Evolutionary conservation across 2,329 filamentous ascomycete species (phyloP), one percentile per base, ranked within the genome.

Genomic region (Byssoonygena ceratinophila): DNA sequence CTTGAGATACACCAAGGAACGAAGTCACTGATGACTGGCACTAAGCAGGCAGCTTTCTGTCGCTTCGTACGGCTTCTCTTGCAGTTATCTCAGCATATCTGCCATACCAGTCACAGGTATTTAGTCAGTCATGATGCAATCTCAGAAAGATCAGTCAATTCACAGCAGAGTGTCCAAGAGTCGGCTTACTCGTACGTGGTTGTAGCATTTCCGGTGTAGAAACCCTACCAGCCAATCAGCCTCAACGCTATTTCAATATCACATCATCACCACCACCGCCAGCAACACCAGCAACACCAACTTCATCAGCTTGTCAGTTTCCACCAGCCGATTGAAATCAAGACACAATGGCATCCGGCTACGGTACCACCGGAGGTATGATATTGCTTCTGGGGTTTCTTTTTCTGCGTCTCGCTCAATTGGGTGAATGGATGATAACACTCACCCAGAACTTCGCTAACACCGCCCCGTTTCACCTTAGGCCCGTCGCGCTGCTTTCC

Each of bases 401-500:
- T 11, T 3, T 5, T 22, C 16, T 31, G 7, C 32, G 12, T n/a
- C 14, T 9, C n/a, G n/a, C 22, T 44, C 31, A n/a, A 46, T 46
- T 22, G 39, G 9, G 18, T 18, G 20, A 40, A 23, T 4, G 12
- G 16, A 3, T 37, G 34, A 14, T 20, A 18, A 37, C 16, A 34
- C 16, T 34, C 34, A 36, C 14, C 32, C 14, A 12, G 32, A 11
- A 11, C 12, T 4, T 36, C 14, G 32, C 32, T 36, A 36, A 36
- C 32, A 12, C 32, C 32, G 12, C 8, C n/a, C n/a, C 18, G 2
- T 22, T 40, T 37, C 46, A 48, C 52, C 52, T 34, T 64, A 84
- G 81, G 82, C 64, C 79, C 79, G 60, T 79, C 76, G 63, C 87
- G 91, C 72, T 98, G 92, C 82, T 97, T 95, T 77, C 87, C 90